A percentile compares a stretch with the other conserved stretches of the same genome.
These are phyloP conservation scores for Zangia roseola DNA, from an alignment of 768 basidiomycete genomes.

Conservation along the genomic window DNA sequence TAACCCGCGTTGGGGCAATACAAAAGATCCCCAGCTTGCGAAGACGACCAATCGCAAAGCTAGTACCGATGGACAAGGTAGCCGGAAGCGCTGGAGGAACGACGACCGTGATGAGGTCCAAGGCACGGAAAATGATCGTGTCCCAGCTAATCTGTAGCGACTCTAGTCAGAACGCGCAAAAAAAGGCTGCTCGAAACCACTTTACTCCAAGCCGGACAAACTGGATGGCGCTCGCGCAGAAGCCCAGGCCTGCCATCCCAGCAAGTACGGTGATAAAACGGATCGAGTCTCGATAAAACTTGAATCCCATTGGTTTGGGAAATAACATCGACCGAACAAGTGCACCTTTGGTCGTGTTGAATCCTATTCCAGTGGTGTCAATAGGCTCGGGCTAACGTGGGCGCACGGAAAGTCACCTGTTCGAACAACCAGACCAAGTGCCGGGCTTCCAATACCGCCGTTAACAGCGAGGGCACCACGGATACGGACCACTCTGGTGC, in stretches of 20 bases:
- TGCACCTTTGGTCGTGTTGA: conserved; percentile 97
- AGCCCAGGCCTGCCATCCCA: conserved; percentile 88
- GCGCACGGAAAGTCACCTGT: conserved; percentile 56
- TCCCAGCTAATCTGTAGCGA: conserved; percentile 73
- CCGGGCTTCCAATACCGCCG: conserved; percentile 52
- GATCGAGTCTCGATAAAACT: conserved; percentile 92
- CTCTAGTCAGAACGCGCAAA: conserved; percentile 2
- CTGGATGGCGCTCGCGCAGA: conserved; percentile 87
- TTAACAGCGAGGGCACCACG: conserved; percentile 59
- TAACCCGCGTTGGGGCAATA: conserved; percentile 94
- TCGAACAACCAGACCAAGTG: conserved; percentile 79
- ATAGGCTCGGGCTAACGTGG: not conserved
- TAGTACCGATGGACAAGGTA: conserved; percentile 94
- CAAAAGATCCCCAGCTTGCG: conserved; percentile 90
- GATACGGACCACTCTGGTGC: conserved; percentile 88
- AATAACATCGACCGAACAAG: conserved; percentile 96
- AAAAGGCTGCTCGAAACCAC: not conserved
- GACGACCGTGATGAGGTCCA: conserved; percentile 95
- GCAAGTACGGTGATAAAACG: conserved; percentile 90
- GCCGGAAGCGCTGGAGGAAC: conserved; percentile 97
- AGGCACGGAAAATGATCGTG: conserved; percentile 86
- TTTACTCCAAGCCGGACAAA: conserved; percentile 85
- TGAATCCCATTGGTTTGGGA: conserved; percentile 98
- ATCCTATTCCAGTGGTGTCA: conserved; percentile 49
- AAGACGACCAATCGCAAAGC: conserved; percentile 87